phyloP scores from a whole-genome alignment of 768 basidiomycete genomes.

The Austroboletus eburneus region DNA sequence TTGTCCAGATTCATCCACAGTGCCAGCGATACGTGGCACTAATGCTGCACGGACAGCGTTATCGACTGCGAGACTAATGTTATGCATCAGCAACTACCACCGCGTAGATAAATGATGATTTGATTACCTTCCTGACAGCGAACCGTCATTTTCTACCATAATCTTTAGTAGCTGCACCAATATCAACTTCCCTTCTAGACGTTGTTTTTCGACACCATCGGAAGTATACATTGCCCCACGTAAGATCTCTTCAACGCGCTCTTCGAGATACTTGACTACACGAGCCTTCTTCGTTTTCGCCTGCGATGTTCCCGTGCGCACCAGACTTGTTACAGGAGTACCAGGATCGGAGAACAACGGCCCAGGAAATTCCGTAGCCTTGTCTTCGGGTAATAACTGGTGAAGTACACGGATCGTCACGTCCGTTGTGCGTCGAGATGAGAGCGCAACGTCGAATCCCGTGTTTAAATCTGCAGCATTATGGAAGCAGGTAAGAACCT shows the following conservation, averaged over 20 bases:
- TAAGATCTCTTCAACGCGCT: slow-evolving; percentile 70
- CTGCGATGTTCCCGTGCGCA: slow-evolving; percentile 58
- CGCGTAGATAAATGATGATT: background rate
- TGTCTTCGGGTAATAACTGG: slow-evolving; percentile 56
- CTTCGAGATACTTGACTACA: slow-evolving; percentile 74
- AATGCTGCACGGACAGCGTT: slow-evolving; percentile 69
- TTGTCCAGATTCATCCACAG: slow-evolving; percentile 18
- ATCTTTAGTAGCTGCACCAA: slow-evolving; percentile 71
- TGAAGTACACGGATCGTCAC: slow-evolving; percentile 66
- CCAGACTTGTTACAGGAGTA: slow-evolving; percentile 57
- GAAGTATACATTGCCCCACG: slow-evolving; percentile 71
- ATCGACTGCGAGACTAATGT: slow-evolving; percentile 58
- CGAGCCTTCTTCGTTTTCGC: slow-evolving; percentile 79
- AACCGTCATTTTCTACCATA: slow-evolving; percentile 88
- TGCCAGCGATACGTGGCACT: slow-evolving; percentile 49
- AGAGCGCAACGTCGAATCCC: slow-evolving; percentile 74
- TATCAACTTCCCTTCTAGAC: slow-evolving; percentile 71
- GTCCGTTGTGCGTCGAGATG: slow-evolving; percentile 64
- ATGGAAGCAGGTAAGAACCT: slow-evolving; percentile 85
- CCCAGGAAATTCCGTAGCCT: slow-evolving; percentile 70
- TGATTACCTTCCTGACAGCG: slow-evolving; percentile 73
- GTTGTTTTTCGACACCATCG: slow-evolving; percentile 48
- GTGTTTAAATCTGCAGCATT: slow-evolving; percentile 59
- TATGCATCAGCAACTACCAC: slow-evolving; percentile 15
- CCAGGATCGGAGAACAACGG: slow-evolving; percentile 81